Base-by-base conservation (phyloP, 306 rosid genomes). In the Begonia masoniana region DNA sequence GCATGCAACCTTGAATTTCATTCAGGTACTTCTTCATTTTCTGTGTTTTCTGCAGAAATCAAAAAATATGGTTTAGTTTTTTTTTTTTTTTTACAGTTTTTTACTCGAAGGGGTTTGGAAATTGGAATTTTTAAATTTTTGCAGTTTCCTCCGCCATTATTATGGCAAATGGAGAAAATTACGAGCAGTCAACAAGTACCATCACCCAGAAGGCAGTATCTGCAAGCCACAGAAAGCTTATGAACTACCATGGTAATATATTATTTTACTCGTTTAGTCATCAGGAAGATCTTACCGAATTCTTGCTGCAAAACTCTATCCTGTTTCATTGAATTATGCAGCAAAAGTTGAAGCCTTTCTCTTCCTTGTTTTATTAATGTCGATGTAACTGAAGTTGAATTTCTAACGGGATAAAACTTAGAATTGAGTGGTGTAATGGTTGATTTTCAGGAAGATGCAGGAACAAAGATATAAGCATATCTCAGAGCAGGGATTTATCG, bases 381-480 rank as follows among this genome's bases (percentile, higher is more conserved):
- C 24, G 24, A 21, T 21, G 2, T 31, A 31, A 31, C 39, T 31
- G 39, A 31, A 31, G 39, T 31, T 31, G 39, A 31, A 31, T 31
- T 31, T 31, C 39, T 31, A 31, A 31, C 39, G 9, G 39, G 8
- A 5, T 31, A 31, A 31, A 31, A 6, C 39, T 5, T 31, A 31
- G 39, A 31, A 31, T 31, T 31, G 39, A 31, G 39, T 31, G 39
- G 39, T 31, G 39, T 6, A 31, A 31, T 31, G 39, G 10, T 4
- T 10, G 4, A 45, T 63, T 9, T 12, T 43, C 17, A 83, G 88
- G 79, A 24, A 60, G 66, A 24, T 84, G 86, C 69, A 55, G 73
- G 41, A 68, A 47, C 14, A 74, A 54, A 65, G 94, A 81, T 64
- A 71, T 84, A 61, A 76, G 86, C 78, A 78, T 84, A 39, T 74